A percentile compares a stretch with the other conserved stretches of the same genome.
Conservation (phyloP, 768 basidiomycete species). For the Chiua virens region DNA sequence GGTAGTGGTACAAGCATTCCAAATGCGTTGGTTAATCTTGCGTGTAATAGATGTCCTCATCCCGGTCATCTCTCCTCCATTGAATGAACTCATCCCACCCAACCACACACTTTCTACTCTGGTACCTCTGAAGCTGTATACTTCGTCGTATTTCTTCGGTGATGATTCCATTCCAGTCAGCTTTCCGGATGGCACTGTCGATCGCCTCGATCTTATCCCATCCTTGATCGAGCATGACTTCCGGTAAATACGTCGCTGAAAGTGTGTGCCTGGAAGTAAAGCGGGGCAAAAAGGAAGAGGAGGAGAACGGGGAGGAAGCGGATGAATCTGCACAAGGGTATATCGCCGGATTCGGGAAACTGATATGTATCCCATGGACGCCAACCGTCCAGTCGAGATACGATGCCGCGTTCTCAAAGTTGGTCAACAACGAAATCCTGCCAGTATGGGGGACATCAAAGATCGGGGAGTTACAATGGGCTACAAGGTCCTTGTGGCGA, state of each 20-base stretch:
- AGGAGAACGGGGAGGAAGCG: slow-evolving; percentile 71
- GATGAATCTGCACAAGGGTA: slow-evolving; percentile 47
- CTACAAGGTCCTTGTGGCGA: background rate
- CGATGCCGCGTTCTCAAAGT: slow-evolving; percentile 81
- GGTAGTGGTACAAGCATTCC: slow-evolving; percentile 9
- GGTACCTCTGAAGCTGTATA: slow-evolving; percentile 78
- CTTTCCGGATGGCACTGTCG: slow-evolving; percentile 90
- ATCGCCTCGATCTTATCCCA: slow-evolving; percentile 92
- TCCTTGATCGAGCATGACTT: slow-evolving; percentile 89
- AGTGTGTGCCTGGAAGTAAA: slow-evolving; percentile 59
- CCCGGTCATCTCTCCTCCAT: slow-evolving; percentile 63
- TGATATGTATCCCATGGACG: slow-evolving; percentile 87
- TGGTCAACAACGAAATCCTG: slow-evolving; percentile 90
- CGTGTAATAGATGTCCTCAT: slow-evolving; percentile 28
- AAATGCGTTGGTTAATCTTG: background rate
- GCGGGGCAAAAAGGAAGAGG: slow-evolving; percentile 57
- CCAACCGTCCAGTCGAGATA: slow-evolving; percentile 96
- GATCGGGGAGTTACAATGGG: background rate
- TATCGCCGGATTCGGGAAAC: slow-evolving; percentile 77
- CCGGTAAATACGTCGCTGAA: slow-evolving; percentile 89
- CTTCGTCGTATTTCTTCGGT: slow-evolving; percentile 79
- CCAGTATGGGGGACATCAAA: background rate
- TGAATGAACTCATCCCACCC: slow-evolving; percentile 74
- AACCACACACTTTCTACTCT: slow-evolving; percentile 67
- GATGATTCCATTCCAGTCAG: slow-evolving; percentile 82